These are phyloP conservation scores for Fistulifera solaris DNA, from an alignment of 108 stramenopile genomes.

Conservation along the genomic window DNA sequence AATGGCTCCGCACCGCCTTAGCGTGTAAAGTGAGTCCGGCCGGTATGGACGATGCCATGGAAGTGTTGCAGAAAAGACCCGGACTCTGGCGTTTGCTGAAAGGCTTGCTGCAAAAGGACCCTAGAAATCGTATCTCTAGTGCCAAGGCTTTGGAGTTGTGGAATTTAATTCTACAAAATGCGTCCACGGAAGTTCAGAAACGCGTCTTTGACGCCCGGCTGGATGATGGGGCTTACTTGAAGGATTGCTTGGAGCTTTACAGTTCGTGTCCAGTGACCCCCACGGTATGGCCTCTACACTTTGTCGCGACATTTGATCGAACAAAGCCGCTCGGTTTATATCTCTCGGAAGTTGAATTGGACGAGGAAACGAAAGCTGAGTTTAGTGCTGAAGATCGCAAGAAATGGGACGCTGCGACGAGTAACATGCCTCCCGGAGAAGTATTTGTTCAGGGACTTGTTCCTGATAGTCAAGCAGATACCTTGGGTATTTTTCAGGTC, in stretches of 20 bases:
- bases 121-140: conserved; percentile 38
- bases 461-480: conserved; percentile 46
- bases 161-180: conserved; percentile 17
- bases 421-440: conserved; percentile 48
- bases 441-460: conserved; percentile 65
- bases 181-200: background rate
- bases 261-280: conserved; percentile 25
- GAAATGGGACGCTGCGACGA: conserved; percentile 48
- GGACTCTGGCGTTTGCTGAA: conserved; percentile 64
- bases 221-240: conserved; percentile 41
- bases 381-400: conserved; percentile 17
- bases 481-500: conserved; percentile 64
- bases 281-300: conserved; percentile 56
- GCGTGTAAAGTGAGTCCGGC: conserved; percentile 32
- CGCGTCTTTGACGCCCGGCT: conserved; percentile 8
- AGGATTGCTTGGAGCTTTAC: conserved; percentile 44
- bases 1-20: conserved; percentile 46
- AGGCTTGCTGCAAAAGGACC: conserved; percentile 43
- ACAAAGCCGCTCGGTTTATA: conserved; percentile 44
- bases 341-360: conserved; percentile 37
- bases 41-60: conserved; percentile 49
- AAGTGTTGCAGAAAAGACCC: conserved; percentile 50
- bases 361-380: conserved; percentile 24
- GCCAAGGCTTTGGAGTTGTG: conserved; percentile 30
- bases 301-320: conserved; percentile 69